These are phyloP conservation scores for Trichoderma arundinaceum DNA, from an alignment of 2,329 filamentous ascomycete species.

Conservation along the genomic window DNA sequence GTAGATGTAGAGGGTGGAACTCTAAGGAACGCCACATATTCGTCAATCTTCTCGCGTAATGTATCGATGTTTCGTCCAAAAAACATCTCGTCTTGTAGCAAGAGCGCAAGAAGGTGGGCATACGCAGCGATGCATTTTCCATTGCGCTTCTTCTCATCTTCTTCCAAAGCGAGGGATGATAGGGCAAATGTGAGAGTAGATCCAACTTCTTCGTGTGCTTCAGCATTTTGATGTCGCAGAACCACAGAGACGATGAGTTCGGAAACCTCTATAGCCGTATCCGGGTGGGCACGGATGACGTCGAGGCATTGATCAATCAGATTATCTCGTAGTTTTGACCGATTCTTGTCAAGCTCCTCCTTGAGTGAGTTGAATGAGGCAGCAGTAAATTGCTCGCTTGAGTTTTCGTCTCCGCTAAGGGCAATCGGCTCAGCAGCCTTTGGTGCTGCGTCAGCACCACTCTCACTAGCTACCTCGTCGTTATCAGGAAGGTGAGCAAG, in stretches of 20 bases:
- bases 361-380: constrained; percentile 51
- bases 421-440: constrained; percentile 29
- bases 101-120: constrained; percentile 85
- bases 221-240: constrained; percentile 61
- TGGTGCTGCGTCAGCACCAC: constrained; percentile 35
- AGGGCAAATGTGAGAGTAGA: constrained; percentile 83
- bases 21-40: constrained; percentile 80
- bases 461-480: constrained; percentile 35
- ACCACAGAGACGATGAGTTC: constrained; percentile 82
- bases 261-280: constrained; percentile 87
- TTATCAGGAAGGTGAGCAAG: constrained; percentile 38
- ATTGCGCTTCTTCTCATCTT: constrained; percentile 68
- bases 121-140: constrained; percentile 77
- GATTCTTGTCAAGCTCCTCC: constrained; percentile 79
- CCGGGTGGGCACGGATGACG: constrained; percentile 84
- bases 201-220: constrained; percentile 73
- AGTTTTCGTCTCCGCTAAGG: constrained; percentile 30
- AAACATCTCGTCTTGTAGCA: constrained; percentile 82
- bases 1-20: constrained; percentile 67
- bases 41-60: constrained; percentile 76
- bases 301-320: constrained; percentile 90
- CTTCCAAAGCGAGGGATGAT: constrained; percentile 68
- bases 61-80: constrained; percentile 77
- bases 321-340: constrained; percentile 72
- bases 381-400: constrained; percentile 33